Conservation (phyloP, 106 monocot species). For the Hemerocallis citrina region DNA sequence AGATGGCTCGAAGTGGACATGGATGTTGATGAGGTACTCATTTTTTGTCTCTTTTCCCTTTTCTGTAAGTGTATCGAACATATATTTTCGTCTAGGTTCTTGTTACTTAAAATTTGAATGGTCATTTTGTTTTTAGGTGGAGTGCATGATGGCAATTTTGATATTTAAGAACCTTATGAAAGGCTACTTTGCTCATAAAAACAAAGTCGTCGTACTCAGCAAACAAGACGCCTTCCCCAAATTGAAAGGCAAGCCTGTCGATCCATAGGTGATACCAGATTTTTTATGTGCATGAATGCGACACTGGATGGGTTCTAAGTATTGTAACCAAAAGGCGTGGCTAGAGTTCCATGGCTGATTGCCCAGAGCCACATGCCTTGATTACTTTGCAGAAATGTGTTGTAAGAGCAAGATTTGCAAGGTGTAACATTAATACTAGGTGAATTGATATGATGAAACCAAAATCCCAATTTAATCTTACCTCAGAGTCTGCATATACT, state of each 20-base stretch:
- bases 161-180: constrained; percentile 95
- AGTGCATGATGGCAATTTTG: constrained; percentile 76
- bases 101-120: neutral
- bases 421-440: too few species aligned
- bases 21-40: constrained; percentile 74
- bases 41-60: neutral
- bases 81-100: too few species aligned
- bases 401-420: too few species aligned
- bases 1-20: constrained; percentile 93
- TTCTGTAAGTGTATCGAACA: too few species aligned
- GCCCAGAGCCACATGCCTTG: too few species aligned
- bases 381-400: too few species aligned
- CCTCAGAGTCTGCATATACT: too few species aligned
- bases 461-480: too few species aligned
- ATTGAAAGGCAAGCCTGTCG: constrained; percentile 69
- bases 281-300: neutral
- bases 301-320: too few species aligned
- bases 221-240: constrained; percentile 91
- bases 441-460: too few species aligned
- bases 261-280: constrained; percentile 10
- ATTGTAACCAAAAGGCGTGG: too few species aligned
- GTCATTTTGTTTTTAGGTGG: constrained; percentile 35
- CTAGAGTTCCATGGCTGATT: too few species aligned
- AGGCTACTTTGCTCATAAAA: constrained; percentile 97
- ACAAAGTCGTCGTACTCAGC: constrained; percentile 88